Conservation (phyloP, 345 rosid species). For the Boechera retrofracta region DNA sequence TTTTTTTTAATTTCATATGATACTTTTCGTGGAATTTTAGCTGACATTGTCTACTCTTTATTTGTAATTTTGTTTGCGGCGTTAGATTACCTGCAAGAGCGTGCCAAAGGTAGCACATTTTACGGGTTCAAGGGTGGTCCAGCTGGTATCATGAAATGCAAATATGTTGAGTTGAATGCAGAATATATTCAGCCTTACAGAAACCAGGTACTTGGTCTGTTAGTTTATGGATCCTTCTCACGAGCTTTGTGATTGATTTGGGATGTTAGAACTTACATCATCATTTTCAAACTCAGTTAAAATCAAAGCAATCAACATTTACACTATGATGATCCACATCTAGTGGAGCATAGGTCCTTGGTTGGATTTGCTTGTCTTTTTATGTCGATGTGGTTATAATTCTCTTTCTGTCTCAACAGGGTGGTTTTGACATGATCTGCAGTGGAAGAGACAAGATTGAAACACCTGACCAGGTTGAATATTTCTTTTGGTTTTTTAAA, state of each 20-base stretch:
- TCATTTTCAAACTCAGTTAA: not conserved
- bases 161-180: constrained; percentile 71
- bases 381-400: constrained; percentile 5
- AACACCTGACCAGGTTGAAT: constrained; percentile 88
- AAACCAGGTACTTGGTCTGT: constrained; percentile 69
- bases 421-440: constrained; percentile 99
- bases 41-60: not conserved
- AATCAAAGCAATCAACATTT: not conserved
- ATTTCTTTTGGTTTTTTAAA: not conserved
- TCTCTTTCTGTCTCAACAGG: constrained; percentile 51
- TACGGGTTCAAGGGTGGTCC: constrained; percentile 99
- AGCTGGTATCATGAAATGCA: constrained; percentile 99
- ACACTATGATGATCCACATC: not conserved
- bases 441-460: constrained; percentile 99
- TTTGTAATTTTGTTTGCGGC: constrained; percentile 17
- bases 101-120: constrained; percentile 71
- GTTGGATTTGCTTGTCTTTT: not conserved
- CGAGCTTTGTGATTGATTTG: constrained; percentile 4
- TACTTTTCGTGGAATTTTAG: not conserved
- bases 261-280: not conserved
- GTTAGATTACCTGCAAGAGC: constrained; percentile 92
- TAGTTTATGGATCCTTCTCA: constrained; percentile 3
- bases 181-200: constrained; percentile 85
- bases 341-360: not conserved
- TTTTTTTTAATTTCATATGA: too few species aligned